phyloP scores from a whole-genome alignment of 345 rosid species.

The Gossypium bickii region DNA sequence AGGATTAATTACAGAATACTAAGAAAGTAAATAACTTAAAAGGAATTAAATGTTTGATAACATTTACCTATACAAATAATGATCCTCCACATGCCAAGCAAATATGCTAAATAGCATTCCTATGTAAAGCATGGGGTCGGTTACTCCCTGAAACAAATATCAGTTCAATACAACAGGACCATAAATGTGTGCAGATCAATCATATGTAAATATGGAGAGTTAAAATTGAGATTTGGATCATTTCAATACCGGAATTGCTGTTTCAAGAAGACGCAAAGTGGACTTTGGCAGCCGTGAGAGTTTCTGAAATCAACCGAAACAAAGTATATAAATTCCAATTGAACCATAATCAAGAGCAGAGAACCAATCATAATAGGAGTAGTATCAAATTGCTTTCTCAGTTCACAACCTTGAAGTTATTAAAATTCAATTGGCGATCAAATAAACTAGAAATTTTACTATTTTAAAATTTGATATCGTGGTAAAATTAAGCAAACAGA shows the following conservation, averaged over 20 bases:
- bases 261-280: slow-evolving; percentile 79
- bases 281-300: slow-evolving; percentile 87
- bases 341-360: neutral
- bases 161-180: slow-evolving; percentile 11
- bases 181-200: slow-evolving; percentile 5
- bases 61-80: slow-evolving; percentile 86
- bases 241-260: slow-evolving; percentile 70
- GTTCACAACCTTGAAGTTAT: neutral
- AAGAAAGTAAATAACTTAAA: slow-evolving; percentile 2
- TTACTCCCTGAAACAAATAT: slow-evolving; percentile 77
- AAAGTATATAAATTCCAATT: slow-evolving; percentile 10
- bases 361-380: neutral
- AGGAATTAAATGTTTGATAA: neutral
- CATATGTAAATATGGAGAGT: neutral
- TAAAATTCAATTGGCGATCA: neutral
- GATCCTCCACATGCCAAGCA: slow-evolving; percentile 99
- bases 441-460: neutral
- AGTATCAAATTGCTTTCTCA: slow-evolving; percentile 3
- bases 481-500: neutral
- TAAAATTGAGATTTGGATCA: neutral
- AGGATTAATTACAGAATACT: neutral
- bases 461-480: neutral
- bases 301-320: slow-evolving; percentile 43
- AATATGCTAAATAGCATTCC: slow-evolving; percentile 99
- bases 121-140: slow-evolving; percentile 99